Evolutionary conservation across 2,329 filamentous ascomycete genomes (phyloP).

Genomic region (Aureobasidium sp.): DNA sequence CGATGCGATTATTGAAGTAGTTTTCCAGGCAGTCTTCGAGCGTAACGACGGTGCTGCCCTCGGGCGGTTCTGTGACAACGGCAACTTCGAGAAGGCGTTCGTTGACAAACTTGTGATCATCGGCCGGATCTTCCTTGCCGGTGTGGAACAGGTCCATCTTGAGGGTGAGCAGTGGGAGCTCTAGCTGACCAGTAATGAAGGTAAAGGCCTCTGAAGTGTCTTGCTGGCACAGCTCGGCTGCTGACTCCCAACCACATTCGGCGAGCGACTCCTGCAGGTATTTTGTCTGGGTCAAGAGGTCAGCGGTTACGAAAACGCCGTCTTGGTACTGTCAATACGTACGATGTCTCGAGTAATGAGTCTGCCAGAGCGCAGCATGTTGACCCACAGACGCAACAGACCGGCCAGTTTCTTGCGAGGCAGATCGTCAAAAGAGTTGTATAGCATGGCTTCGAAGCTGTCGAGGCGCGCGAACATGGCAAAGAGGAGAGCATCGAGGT

Average conservation of each 20-base stretch:
- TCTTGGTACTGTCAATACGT: constrained; percentile 17
- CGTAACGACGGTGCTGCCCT: constrained; percentile 60
- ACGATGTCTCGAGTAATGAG: constrained; percentile 82
- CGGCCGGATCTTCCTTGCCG: constrained; percentile 71
- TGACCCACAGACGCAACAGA: constrained; percentile 83
- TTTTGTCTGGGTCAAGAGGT: constrained; percentile 55
- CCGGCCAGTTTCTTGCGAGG: constrained; percentile 66
- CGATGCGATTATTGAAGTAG: constrained; percentile 91
- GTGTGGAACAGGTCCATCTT: constrained; percentile 95
- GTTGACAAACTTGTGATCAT: constrained; percentile 92
- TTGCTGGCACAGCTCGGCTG: constrained; percentile 71
- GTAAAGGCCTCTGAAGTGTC: constrained; percentile 94
- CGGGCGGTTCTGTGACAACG: constrained; percentile 64
- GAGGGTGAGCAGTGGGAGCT: constrained; percentile 77
- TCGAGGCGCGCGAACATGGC: constrained; percentile 90
- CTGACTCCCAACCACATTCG: constrained; percentile 84
- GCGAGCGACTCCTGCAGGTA: constrained; percentile 75
- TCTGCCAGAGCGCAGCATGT: constrained; percentile 76
- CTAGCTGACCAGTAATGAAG: constrained; percentile 85
- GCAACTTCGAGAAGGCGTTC: constrained; percentile 86
- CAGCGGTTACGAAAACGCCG: neutral
- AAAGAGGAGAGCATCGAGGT: constrained; percentile 83
- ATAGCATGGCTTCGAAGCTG: constrained; percentile 88
- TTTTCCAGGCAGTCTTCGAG: constrained; percentile 87
- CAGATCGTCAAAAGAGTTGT: constrained; percentile 68